Evolutionary conservation across 768 basidiomycete species (phyloP).

Genomic region (Solioccasus polychromus): DNA sequence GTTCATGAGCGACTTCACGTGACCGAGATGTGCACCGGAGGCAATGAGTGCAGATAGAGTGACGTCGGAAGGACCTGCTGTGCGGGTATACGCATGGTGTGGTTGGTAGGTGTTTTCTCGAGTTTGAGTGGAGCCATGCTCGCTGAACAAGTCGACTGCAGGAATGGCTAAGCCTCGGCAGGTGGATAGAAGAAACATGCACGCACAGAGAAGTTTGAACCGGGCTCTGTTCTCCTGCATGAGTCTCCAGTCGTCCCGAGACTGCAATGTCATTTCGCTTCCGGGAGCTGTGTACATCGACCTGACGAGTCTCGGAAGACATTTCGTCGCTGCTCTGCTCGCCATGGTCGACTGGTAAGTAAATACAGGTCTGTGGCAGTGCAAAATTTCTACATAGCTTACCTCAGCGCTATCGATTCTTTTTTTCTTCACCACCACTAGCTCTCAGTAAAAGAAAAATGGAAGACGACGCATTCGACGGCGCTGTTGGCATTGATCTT

Average conservation of each 20-base stretch:
- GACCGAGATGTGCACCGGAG: conserved; percentile 92
- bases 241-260: conserved; percentile 60
- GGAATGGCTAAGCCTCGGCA: conserved; percentile 10
- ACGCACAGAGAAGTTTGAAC: conserved; percentile 54
- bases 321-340: conserved; percentile 21
- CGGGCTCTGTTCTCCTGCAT: conserved; percentile 60
- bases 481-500: conserved; percentile 95
- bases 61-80: conserved; percentile 54
- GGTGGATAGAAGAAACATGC: conserved; percentile 21
- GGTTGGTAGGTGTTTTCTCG: conserved; percentile 69
- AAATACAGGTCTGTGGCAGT: conserved; percentile 27
- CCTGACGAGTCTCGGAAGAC: conserved; percentile 23
- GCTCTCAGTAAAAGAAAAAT: conserved; percentile 51
- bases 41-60: conserved; percentile 91
- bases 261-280: conserved; percentile 36
- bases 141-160: conserved; percentile 58
- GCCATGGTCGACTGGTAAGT: conserved; percentile 28
- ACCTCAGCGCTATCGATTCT: conserved; percentile 53
- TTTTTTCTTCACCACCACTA: conserved; percentile 34
- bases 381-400: conserved; percentile 38
- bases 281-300: conserved; percentile 31
- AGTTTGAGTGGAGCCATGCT: conserved; percentile 77
- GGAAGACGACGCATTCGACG: conserved; percentile 87
- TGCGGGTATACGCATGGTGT: conserved; percentile 64
- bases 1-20: conserved; percentile 79